Percentiles rank a stretch among this genome's conserved stretches.
These are phyloP conservation scores for Cyclotella distinguenda DNA, from an alignment of 108 stramenopile species.

Conservation along the genomic window DNA sequence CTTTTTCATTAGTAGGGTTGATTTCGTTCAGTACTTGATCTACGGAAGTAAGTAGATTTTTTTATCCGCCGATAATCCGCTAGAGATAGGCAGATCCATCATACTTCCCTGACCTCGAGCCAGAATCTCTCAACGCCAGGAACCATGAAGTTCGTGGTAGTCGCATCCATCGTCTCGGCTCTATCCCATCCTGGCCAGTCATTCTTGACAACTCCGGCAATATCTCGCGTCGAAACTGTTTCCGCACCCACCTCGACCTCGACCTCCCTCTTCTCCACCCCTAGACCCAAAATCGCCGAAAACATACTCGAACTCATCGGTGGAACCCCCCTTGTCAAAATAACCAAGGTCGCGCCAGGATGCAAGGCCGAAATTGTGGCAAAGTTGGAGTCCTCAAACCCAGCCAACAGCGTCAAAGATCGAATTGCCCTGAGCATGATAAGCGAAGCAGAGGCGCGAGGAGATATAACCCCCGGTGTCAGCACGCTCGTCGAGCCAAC, in stretches of 20 bases:
- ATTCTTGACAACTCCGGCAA: conserved; percentile 15
- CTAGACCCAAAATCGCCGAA: conserved; percentile 76
- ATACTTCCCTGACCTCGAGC: too few species aligned
- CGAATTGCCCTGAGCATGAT: conserved; percentile 86
- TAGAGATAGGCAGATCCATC: too few species aligned
- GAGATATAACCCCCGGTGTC: conserved; percentile 75
- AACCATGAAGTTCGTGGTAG: conserved; percentile 6
- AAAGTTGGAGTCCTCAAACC: conserved; percentile 87
- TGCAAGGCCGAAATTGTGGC: conserved; percentile 78
- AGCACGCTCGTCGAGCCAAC: conserved; percentile 88
- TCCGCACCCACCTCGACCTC: conserved; percentile 1
- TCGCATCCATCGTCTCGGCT: neutral
- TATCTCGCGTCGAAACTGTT: neutral
- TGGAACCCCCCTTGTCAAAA: conserved; percentile 79
- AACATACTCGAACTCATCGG: conserved; percentile 85
- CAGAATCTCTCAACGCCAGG: too few species aligned
- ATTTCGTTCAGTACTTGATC: too few species aligned
- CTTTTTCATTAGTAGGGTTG: too few species aligned
- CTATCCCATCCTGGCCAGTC: conserved; percentile 3
- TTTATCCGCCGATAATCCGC: too few species aligned
- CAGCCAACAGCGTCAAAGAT: conserved; percentile 90
- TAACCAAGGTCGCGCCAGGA: conserved; percentile 59
- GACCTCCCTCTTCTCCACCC: conserved; percentile 12
- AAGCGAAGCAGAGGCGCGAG: conserved; percentile 78
- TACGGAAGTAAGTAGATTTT: too few species aligned